These are phyloP conservation scores for Psophocarpus tetragonolobus DNA, from an alignment of 306 rosid species.

Conservation along the genomic window DNA sequence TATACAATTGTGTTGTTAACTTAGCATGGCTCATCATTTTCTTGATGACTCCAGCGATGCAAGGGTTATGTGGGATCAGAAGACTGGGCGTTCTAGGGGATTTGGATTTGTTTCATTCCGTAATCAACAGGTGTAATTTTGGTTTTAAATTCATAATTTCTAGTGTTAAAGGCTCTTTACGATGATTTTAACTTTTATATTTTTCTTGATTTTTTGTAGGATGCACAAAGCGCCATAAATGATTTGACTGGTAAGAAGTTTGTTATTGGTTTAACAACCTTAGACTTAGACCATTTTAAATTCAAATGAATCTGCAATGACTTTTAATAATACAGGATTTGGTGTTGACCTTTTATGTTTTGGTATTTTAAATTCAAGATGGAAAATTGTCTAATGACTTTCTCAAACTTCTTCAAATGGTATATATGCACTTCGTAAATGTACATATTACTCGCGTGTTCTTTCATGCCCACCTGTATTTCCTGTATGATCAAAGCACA, in stretches of 20 bases:
- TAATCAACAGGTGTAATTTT: constrained; percentile 68
- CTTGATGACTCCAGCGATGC: constrained; percentile 73
- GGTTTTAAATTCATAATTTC: neutral
- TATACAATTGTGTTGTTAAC: neutral
- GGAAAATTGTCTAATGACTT: neutral
- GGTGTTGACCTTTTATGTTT: neutral
- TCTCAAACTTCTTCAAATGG: neutral
- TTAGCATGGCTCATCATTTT: constrained; percentile 1
- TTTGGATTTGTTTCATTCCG: constrained; percentile 98
- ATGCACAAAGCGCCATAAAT: constrained; percentile 94
- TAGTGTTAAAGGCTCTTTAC: neutral
- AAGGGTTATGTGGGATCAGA: constrained; percentile 99
- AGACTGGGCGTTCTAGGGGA: constrained; percentile 97
- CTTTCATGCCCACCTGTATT: neutral
- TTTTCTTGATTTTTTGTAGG: constrained; percentile 50
- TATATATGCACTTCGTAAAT: neutral
- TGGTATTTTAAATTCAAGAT: neutral
- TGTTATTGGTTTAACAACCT: neutral
- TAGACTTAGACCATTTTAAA: neutral
- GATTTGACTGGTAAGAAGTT: constrained; percentile 86
- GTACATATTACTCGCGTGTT: neutral
- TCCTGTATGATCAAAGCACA: neutral
- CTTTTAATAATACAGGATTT: constrained; percentile 7
- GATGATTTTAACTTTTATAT: constrained; percentile 21
- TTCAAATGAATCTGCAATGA: neutral